Evolutionary conservation across 2,329 filamentous ascomycete species (phyloP).

Genomic region (Hymenoscyphus fraxineus): DNA sequence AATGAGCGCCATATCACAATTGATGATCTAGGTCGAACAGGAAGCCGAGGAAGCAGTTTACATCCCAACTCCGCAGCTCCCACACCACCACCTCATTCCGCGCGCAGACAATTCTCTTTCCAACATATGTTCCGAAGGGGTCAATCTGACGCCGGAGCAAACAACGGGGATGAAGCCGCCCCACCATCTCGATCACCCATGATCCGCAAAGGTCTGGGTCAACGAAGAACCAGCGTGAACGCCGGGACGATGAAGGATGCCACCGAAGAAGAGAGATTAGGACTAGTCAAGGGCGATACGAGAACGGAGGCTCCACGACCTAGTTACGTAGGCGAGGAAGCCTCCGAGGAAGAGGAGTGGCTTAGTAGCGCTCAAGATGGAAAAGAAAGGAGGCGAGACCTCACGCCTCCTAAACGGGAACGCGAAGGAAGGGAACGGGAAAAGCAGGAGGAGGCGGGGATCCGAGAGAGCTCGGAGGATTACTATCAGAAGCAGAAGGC

Average conservation of each 20-base stretch:
- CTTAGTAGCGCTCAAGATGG: conserved; percentile 9
- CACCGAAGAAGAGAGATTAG: conserved; percentile 79
- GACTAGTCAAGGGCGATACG: conserved; percentile 74
- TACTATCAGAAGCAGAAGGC: conserved; percentile 20
- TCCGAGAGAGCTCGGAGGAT: conserved; percentile 11
- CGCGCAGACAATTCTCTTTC: conserved; percentile 85
- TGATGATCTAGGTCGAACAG: conserved; percentile 27
- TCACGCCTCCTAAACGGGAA: conserved; percentile 22
- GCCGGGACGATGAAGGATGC: conserved; percentile 45
- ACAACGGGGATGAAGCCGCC: conserved; percentile 14
- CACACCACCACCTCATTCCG: conserved; percentile 55
- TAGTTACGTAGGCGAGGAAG: conserved; percentile 22
- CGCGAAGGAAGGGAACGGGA: conserved; percentile 5
- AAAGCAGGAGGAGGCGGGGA: conserved; percentile 4
- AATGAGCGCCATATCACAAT: conserved; percentile 48
- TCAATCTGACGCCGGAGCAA: conserved; percentile 10
- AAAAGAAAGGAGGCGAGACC: conserved; percentile 13
- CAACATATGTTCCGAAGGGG: conserved; percentile 66
- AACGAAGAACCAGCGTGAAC: conserved; percentile 39
- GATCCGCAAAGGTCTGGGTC: conserved; percentile 36
- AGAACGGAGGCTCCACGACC: conserved; percentile 21
- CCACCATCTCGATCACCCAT: conserved; percentile 35
- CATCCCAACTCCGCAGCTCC: conserved; percentile 41
- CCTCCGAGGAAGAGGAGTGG: conserved; percentile 22
- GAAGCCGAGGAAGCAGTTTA: conserved; percentile 23